A percentile compares a stretch with the other conserved stretches of the same genome.
These are phyloP conservation scores for Entomortierella parvispora DNA, from an alignment of 192 early-diverging fungal species.

Conservation along the genomic window DNA sequence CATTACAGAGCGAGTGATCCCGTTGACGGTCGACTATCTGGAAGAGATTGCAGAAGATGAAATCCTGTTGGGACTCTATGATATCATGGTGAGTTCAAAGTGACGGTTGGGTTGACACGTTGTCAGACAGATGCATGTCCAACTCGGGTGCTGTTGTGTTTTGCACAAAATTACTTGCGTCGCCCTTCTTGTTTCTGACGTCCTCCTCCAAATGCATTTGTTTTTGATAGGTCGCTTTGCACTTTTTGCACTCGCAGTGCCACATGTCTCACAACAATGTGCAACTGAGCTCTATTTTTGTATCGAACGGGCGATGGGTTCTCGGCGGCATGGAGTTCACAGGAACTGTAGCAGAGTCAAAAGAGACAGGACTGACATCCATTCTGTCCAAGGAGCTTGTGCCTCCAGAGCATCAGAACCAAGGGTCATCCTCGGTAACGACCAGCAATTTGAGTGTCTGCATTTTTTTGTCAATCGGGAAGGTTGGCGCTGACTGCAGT, in stretches of 20 bases:
- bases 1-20: slow-evolving; percentile 38
- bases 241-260: slow-evolving; percentile 52
- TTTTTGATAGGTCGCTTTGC: slow-evolving; percentile 36
- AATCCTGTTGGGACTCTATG: slow-evolving; percentile 44
- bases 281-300: slow-evolving; percentile 45
- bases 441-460: too few relatives aligned
- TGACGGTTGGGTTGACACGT: background rate
- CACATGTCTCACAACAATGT: slow-evolving; percentile 50
- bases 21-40: slow-evolving; percentile 39
- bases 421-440: too few relatives aligned
- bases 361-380: slow-evolving; percentile 26
- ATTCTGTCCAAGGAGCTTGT: slow-evolving; percentile 35
- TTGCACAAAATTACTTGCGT: too few relatives aligned
- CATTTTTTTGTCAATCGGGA: too few relatives aligned
- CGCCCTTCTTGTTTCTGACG: background rate
- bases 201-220: background rate
- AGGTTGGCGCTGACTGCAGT: too few relatives aligned
- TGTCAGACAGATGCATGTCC: background rate
- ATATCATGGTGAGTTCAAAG: slow-evolving; percentile 34
- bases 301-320: slow-evolving; percentile 48
- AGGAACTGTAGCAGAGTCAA: slow-evolving; percentile 38
- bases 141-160: background rate
- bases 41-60: slow-evolving; percentile 40
- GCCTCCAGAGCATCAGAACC: slow-evolving; percentile 30
- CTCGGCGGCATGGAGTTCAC: slow-evolving; percentile 49